Percentiles rank a stretch among this genome's conserved stretches.
Evolutionary conservation across 169 alveolate species (phyloP).

Genomic region (Plasmodium gonderi): DNA sequence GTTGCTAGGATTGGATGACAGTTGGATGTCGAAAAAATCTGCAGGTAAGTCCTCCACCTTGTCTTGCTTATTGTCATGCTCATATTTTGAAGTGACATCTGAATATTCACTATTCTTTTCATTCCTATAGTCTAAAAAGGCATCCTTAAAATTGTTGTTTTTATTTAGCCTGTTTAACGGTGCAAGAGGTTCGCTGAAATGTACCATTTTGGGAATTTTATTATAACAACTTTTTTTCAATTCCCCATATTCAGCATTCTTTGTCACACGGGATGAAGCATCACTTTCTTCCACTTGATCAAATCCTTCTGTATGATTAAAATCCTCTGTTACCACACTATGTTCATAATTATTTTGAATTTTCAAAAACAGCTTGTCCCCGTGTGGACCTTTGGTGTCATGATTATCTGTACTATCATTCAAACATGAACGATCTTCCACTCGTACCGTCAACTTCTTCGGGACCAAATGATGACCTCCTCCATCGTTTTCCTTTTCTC

Average conservation of each 20-base stretch:
- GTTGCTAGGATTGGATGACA: neutral
- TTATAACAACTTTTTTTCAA: neutral
- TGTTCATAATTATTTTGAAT: constrained; percentile 42
- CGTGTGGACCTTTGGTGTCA: neutral
- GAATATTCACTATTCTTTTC: constrained; percentile 4
- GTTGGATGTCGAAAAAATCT: constrained; percentile 16
- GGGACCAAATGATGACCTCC: too few relatives aligned
- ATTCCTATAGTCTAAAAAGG: constrained; percentile 33
- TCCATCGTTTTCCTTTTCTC: neutral
- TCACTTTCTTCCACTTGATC: neutral
- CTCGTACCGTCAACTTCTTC: neutral
- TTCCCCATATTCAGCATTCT: neutral
- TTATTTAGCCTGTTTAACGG: constrained; percentile 45
- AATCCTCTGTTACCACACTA: neutral
- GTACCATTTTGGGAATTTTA: neutral
- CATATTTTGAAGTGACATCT: neutral
- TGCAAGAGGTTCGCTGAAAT: constrained; percentile 20
- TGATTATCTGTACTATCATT: neutral
- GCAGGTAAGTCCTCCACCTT: constrained; percentile 10
- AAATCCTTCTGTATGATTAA: neutral
- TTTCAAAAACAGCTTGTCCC: constrained; percentile 15
- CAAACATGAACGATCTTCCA: neutral
- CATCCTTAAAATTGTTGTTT: constrained; percentile 31
- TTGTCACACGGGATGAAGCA: neutral
- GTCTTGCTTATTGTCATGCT: neutral